Conservation (phyloP, 768 basidiomycete genomes). For the Tephrocybe sp. region DNA sequence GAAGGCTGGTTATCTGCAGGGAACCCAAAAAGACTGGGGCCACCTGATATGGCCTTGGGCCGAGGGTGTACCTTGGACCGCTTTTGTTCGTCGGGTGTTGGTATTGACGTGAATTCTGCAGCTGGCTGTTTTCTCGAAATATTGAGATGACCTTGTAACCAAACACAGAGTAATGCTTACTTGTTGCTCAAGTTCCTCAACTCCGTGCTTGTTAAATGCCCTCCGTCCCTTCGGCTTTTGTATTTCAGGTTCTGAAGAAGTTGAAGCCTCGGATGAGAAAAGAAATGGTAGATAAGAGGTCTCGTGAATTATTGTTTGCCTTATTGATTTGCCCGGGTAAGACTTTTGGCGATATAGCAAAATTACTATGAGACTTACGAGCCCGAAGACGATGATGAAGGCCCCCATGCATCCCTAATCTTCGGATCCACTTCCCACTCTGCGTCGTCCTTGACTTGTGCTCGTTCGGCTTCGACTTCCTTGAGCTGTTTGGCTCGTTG, state of each 20-base stretch:
- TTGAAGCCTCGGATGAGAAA: slow-evolving; percentile 37
- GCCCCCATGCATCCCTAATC: slow-evolving; percentile 52
- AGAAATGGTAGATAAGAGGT: slow-evolving; percentile 66
- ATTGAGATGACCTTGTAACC: slow-evolving; percentile 20
- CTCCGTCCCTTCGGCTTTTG: slow-evolving; percentile 46
- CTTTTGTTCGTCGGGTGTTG: slow-evolving; percentile 4
- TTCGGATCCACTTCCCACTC: slow-evolving; percentile 61
- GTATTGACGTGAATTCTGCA: slow-evolving; percentile 14
- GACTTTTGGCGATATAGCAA: neutral
- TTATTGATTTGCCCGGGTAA: slow-evolving; percentile 7
- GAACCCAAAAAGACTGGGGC: slow-evolving; percentile 21
- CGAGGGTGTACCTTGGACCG: slow-evolving; percentile 17
- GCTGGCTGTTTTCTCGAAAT: slow-evolving; percentile 13
- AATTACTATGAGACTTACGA: slow-evolving; percentile 19
- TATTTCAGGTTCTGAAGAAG: slow-evolving; percentile 18
- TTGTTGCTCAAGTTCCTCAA: slow-evolving; percentile 35
- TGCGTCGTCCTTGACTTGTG: slow-evolving; percentile 58
- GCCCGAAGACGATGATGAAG: slow-evolving; percentile 15
- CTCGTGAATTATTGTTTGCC: slow-evolving; percentile 46
- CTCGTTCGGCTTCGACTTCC: slow-evolving; percentile 47
- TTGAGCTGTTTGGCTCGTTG: slow-evolving; percentile 51
- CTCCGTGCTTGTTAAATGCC: slow-evolving; percentile 50
- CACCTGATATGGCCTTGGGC: slow-evolving; percentile 24
- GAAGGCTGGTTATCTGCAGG: slow-evolving; percentile 19
- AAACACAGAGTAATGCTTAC: slow-evolving; percentile 14